Percentiles rank a stretch among this genome's conserved stretches.
Evolutionary conservation across 306 rosid genomes (phyloP).

Genomic region (Arachis stenosperma): DNA sequence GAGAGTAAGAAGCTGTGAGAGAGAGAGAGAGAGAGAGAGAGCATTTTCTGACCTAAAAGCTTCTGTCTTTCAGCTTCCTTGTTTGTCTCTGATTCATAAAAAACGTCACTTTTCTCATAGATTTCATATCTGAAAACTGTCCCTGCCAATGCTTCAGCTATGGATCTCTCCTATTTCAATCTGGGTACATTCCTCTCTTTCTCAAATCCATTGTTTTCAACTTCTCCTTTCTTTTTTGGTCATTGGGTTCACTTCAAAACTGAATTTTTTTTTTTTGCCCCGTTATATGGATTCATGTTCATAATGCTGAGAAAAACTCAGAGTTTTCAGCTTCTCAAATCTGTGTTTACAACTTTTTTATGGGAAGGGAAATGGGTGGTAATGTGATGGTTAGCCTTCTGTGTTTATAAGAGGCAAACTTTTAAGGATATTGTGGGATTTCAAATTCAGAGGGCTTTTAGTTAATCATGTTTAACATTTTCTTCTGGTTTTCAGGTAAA

Average conservation of each 20-base stretch:
- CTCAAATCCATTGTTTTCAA: neutral
- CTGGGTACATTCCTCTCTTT: slow-evolving; percentile 31
- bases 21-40: slow-evolving; percentile 25
- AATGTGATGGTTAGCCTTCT: slow-evolving; percentile 8
- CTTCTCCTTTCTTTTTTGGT: neutral
- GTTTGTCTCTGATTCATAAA: slow-evolving; percentile 21
- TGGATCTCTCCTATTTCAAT: slow-evolving; percentile 52
- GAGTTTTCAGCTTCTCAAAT: neutral
- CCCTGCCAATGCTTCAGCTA: slow-evolving; percentile 35
- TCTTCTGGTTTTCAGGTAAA: slow-evolving; percentile 45
- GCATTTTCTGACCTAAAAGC: slow-evolving; percentile 52
- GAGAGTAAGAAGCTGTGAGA: slow-evolving; percentile 14
- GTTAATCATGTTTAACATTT: slow-evolving; percentile 26
- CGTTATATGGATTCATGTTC: slow-evolving; percentile 21
- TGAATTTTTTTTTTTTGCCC: neutral
- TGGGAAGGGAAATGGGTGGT: slow-evolving; percentile 4
- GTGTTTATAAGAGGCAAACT: slow-evolving; percentile 27
- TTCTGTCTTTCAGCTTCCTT: slow-evolving; percentile 39
- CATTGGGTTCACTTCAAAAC: slow-evolving; percentile 37
- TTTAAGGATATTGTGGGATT: slow-evolving; percentile 28
- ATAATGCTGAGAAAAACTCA: slow-evolving; percentile 13
- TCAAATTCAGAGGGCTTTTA: neutral
- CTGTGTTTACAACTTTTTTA: neutral
- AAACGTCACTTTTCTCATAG: slow-evolving; percentile 21
- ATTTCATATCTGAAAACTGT: slow-evolving; percentile 30